A percentile compares a stretch with the other conserved stretches of the same genome.
phyloP scores from a whole-genome alignment of 371 early-diverging fungal species.

The Basidiobolus meristosporus region DNA sequence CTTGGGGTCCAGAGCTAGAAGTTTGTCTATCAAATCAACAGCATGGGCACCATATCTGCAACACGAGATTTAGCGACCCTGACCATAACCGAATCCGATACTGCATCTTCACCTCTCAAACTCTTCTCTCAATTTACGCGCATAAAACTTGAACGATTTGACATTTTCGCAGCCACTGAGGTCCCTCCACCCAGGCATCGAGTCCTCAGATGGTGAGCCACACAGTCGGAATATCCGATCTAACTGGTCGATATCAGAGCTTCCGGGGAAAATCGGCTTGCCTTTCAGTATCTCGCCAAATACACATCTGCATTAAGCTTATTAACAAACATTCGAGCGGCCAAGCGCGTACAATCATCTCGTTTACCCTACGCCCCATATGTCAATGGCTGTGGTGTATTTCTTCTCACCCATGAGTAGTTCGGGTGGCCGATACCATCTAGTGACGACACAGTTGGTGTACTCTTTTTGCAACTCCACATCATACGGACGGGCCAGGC shows the following conservation, averaged over 20 bases:
- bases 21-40: constrained; percentile 50
- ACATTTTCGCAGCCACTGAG: constrained; percentile 35
- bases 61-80: constrained; percentile 50
- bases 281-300: constrained; percentile 66
- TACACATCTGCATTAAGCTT: constrained; percentile 30
- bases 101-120: background rate
- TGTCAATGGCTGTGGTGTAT: constrained; percentile 85
- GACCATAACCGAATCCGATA: too few relatives aligned
- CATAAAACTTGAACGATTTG: background rate
- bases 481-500: constrained; percentile 55
- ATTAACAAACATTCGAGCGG: background rate
- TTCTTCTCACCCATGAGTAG: constrained; percentile 68
- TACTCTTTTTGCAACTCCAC: constrained; percentile 38
- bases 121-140: background rate
- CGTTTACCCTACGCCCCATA: constrained; percentile 91
- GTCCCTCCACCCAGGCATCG: constrained; percentile 45
- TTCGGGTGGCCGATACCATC: constrained; percentile 98
- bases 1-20: constrained; percentile 57
- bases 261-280: constrained; percentile 61
- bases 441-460: constrained; percentile 90
- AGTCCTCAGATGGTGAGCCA: constrained; percentile 56
- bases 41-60: too few relatives aligned
- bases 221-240: constrained; percentile 60
- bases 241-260: constrained; percentile 62
- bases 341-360: background rate